These are phyloP conservation scores for Agaricus blazei DNA, from an alignment of 768 basidiomycete genomes.

Conservation along the genomic window DNA sequence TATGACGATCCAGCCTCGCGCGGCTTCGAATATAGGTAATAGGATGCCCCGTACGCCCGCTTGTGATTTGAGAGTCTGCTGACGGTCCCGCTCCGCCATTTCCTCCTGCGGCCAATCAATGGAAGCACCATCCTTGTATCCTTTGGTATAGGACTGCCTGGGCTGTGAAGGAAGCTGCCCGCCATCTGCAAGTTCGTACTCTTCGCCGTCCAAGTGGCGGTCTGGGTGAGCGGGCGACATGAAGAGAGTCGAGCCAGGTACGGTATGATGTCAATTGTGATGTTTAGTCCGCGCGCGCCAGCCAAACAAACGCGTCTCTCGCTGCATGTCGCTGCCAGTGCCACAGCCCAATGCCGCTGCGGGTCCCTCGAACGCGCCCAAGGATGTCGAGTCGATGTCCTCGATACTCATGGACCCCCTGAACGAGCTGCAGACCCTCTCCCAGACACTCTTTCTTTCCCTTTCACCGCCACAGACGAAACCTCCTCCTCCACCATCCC, in stretches of 20 bases:
- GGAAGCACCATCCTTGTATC: constrained; percentile 55
- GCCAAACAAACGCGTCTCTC: background rate
- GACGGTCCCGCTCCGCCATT: constrained; percentile 53
- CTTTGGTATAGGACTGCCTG: constrained; percentile 23
- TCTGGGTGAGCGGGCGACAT: background rate
- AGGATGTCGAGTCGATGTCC: constrained; percentile 47
- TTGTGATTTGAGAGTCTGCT: constrained; percentile 42
- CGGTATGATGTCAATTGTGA: background rate
- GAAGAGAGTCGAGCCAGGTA: background rate
- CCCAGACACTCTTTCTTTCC: constrained; percentile 67
- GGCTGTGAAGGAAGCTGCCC: constrained; percentile 27
- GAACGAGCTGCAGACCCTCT: constrained; percentile 54
- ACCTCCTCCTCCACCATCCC: constrained; percentile 57
- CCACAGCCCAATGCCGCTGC: constrained; percentile 10
- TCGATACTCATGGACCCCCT: constrained; percentile 58
- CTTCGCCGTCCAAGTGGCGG: constrained; percentile 17
- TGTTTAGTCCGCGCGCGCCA: constrained; percentile 8
- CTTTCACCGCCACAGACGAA: constrained; percentile 62
- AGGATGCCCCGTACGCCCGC: constrained; percentile 53
- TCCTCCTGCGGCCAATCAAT: constrained; percentile 72
- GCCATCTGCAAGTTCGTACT: constrained; percentile 42
- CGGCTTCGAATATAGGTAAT: constrained; percentile 49
- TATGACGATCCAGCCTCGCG: constrained; percentile 64
- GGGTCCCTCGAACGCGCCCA: constrained; percentile 7
- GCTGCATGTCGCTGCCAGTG: background rate